Conservation (phyloP, 2,329 filamentous ascomycete genomes). For the Didymosphaeria variabile region DNA sequence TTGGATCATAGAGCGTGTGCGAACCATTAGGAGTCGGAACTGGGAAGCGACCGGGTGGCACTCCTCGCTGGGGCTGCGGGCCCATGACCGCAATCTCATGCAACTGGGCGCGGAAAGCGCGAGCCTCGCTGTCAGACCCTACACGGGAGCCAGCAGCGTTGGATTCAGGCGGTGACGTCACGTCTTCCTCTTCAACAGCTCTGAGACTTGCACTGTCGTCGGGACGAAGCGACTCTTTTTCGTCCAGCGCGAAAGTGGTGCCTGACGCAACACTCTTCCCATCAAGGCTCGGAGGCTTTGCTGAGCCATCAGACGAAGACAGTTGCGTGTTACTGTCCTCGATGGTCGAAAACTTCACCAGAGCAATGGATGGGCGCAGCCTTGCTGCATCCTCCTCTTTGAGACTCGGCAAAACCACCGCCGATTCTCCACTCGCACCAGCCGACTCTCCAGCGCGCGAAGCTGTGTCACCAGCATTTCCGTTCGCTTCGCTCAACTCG, state of each 20-base stretch:
- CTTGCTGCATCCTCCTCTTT: slow-evolving; percentile 41
- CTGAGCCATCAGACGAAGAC: slow-evolving; percentile 67
- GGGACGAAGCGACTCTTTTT: slow-evolving; percentile 92
- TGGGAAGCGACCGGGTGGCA: slow-evolving; percentile 46
- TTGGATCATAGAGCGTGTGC: slow-evolving; percentile 46
- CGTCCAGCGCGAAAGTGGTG: slow-evolving; percentile 94
- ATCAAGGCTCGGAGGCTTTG: slow-evolving; percentile 88
- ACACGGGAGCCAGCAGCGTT: slow-evolving; percentile 79
- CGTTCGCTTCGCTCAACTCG: slow-evolving; percentile 31
- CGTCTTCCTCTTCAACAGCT: slow-evolving; percentile 88
- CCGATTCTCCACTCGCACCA: slow-evolving; percentile 31
- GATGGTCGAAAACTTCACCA: slow-evolving; percentile 43
- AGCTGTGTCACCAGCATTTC: slow-evolving; percentile 34
- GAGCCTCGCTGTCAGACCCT: slow-evolving; percentile 77
- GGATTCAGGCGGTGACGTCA: slow-evolving; percentile 79
- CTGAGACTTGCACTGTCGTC: slow-evolving; percentile 96
- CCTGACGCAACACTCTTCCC: slow-evolving; percentile 94
- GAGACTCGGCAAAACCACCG: slow-evolving; percentile 56
- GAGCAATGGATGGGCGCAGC: slow-evolving; percentile 35
- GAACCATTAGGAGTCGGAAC: slow-evolving; percentile 33
- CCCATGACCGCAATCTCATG: slow-evolving; percentile 63
- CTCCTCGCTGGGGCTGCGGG: slow-evolving; percentile 50
- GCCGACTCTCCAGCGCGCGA: slow-evolving; percentile 36
- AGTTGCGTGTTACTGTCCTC: slow-evolving; percentile 58
- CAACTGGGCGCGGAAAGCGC: slow-evolving; percentile 65